Evolutionary conservation across 2,329 filamentous ascomycete species (phyloP).

Genomic region (Myriosclerotinia duriaeana): DNA sequence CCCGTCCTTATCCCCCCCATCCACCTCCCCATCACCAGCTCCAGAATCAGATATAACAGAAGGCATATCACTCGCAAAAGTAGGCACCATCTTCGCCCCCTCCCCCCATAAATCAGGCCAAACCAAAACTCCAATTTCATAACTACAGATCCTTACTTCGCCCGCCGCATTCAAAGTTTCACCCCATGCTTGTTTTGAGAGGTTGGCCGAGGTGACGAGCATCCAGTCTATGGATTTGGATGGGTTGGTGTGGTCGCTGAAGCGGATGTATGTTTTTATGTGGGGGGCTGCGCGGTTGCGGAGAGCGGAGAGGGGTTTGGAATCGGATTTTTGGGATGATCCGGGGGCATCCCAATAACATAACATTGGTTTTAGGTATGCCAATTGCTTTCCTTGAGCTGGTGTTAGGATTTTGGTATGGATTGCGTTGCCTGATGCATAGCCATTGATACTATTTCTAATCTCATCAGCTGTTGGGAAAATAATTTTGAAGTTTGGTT

Average conservation of each 20-base stretch:
- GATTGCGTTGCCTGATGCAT: conserved; percentile 73
- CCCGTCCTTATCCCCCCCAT: conserved; percentile 31
- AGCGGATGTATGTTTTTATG: conserved; percentile 85
- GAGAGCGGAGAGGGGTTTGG: conserved; percentile 45
- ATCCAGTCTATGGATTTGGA: conserved; percentile 72
- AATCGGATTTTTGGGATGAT: no score
- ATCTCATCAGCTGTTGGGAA: conserved; percentile 83
- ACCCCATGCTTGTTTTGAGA: conserved; percentile 89
- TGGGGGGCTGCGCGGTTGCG: conserved; percentile 75
- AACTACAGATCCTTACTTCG: conserved; percentile 72
- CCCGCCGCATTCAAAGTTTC: conserved; percentile 55
- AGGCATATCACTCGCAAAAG: conserved; percentile 63
- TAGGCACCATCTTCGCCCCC: conserved; percentile 59
- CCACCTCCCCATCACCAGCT: conserved; percentile 8
- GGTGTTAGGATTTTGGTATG: conserved; percentile 73
- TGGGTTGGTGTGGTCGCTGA: conserved; percentile 40
- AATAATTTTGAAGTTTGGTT: conserved; percentile 65
- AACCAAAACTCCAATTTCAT: conserved; percentile 79
- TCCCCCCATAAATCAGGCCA: conserved; percentile 65
- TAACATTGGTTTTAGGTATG: conserved; percentile 68
- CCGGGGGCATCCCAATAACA: conserved; percentile 64
- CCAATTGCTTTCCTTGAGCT: conserved; percentile 71
- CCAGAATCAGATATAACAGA: conserved; percentile 12
- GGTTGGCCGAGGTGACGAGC: conserved; percentile 83
- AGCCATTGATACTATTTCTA: conserved; percentile 73